These are phyloP conservation scores for Metarhizium robertsii DNA, from an alignment of 2,329 filamentous ascomycete species.

Conservation along the genomic window DNA sequence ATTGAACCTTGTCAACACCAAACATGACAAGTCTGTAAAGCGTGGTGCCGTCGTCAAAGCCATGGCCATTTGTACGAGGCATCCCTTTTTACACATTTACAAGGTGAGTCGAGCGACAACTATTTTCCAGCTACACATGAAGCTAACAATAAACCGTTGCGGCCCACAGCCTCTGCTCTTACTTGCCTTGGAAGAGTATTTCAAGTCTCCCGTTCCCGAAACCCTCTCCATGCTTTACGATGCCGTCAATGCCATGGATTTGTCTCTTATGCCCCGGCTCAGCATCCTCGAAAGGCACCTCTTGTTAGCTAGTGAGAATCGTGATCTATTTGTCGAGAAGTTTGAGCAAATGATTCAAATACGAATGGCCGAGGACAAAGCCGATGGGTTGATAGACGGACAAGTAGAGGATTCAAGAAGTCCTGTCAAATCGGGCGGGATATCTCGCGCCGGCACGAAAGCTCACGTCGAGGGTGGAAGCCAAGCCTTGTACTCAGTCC, in stretches of 20 bases:
- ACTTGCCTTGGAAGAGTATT: conserved; percentile 91
- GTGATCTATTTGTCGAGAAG: conserved; percentile 95
- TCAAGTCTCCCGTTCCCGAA: conserved; percentile 80
- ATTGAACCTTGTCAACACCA: conserved; percentile 94
- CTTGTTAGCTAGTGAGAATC: conserved; percentile 82
- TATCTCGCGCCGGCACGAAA: conserved; percentile 54
- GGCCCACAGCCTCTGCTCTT: conserved; percentile 65
- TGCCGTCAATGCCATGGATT: conserved; percentile 91
- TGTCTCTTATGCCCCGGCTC: conserved; percentile 83
- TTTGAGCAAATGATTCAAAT: conserved; percentile 91
- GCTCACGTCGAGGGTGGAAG: conserved; percentile 46
- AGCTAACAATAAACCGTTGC: conserved; percentile 9
- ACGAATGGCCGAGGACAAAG: conserved; percentile 58
- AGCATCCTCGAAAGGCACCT: conserved; percentile 78
- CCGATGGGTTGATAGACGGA: conserved; percentile 29
- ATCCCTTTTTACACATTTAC: conserved; percentile 97
- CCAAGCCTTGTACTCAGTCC: conserved; percentile 61
- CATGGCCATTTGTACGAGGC: conserved; percentile 97
- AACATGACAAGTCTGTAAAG: conserved; percentile 87
- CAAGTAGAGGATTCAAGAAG: conserved; percentile 35
- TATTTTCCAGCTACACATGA: not conserved
- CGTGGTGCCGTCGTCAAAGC: conserved; percentile 93
- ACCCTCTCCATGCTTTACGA: conserved; percentile 84
- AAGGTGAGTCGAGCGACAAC: conserved; percentile 51
- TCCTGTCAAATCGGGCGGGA: conserved; percentile 35